Conservation (phyloP, 1,139 yeast species). For the Blastobotrys persicus region DNA sequence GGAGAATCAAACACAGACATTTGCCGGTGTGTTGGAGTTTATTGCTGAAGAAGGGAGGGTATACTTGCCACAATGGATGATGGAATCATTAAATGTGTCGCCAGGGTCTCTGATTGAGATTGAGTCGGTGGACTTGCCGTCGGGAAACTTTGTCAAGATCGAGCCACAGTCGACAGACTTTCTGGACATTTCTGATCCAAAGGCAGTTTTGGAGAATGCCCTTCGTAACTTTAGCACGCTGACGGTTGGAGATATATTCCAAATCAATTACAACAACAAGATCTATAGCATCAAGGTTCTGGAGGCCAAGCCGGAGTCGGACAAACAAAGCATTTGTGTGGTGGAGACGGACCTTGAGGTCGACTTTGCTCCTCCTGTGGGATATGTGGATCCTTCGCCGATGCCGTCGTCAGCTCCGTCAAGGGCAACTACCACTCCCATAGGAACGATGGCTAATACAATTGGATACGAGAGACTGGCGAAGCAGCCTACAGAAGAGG, state of each 20-base stretch:
- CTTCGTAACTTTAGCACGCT: constrained; percentile 85
- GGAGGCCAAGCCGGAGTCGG: constrained; percentile 80
- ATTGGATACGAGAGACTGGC: constrained; percentile 62
- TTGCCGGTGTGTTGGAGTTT: constrained; percentile 94
- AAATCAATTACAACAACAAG: constrained; percentile 78
- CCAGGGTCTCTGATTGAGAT: constrained; percentile 82
- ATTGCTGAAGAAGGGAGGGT: constrained; percentile 97
- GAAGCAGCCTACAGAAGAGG: constrained; percentile 17
- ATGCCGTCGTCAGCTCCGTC: constrained; percentile 23
- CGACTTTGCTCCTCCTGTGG: constrained; percentile 98
- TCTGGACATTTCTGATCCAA: constrained; percentile 90
- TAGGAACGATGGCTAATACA: constrained; percentile 76
- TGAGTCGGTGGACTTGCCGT: constrained; percentile 69
- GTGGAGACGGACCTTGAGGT: constrained; percentile 96
- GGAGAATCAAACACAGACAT: constrained; percentile 58
- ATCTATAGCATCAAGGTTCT: constrained; percentile 78
- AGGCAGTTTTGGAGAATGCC: constrained; percentile 92
- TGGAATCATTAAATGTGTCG: constrained; percentile 65
- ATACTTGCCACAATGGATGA: constrained; percentile 96
- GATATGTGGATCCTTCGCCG: constrained; percentile 77
- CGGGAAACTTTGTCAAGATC: constrained; percentile 84
- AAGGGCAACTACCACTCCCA: constrained; percentile 32
- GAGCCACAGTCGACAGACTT: constrained; percentile 96
- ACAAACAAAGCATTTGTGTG: constrained; percentile 73
- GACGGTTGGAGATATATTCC: constrained; percentile 81